Conservation (phyloP, 2,329 filamentous ascomycete genomes). For the Celoporthe dispersa region DNA sequence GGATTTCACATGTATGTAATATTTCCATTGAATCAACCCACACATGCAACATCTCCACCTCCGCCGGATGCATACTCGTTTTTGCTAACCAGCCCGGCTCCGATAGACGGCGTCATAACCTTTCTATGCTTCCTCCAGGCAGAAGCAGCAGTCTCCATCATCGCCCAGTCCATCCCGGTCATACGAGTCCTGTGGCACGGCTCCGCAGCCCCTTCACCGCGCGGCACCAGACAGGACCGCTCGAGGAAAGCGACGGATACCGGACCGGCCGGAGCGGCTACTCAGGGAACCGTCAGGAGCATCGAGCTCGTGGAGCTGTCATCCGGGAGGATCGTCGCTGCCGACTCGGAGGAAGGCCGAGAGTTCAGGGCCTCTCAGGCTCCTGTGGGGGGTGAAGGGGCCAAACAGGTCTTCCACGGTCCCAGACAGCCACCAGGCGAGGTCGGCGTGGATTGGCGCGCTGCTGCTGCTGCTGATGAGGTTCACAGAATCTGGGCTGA, state of each 20-base stretch:
- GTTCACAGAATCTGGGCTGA: slow-evolving; percentile 22
- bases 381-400: not conserved
- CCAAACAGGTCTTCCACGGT: not conserved
- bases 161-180: slow-evolving; percentile 26
- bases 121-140: slow-evolving; percentile 19
- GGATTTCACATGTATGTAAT: slow-evolving; percentile 25
- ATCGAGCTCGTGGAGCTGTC: slow-evolving; percentile 24
- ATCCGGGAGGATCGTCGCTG: slow-evolving; percentile 19
- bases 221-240: not conserved
- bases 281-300: not conserved
- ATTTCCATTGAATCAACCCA: not conserved
- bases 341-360: slow-evolving; percentile 22
- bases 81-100: not conserved
- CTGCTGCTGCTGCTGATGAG: slow-evolving; percentile 10
- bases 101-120: slow-evolving; percentile 20
- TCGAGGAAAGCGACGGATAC: not conserved
- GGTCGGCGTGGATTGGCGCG: not conserved
- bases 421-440: not conserved
- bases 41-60: not conserved
- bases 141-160: slow-evolving; percentile 22
- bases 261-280: not conserved
- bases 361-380: slow-evolving; percentile 3
- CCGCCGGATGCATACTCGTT: not conserved
- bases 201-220: not conserved
- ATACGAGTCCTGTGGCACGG: slow-evolving; percentile 16